Percentiles rank a stretch among this genome's conserved stretches.
Conservation (phyloP, 106 monocot genomes). For the Acanthochlamys bracteata region DNA sequence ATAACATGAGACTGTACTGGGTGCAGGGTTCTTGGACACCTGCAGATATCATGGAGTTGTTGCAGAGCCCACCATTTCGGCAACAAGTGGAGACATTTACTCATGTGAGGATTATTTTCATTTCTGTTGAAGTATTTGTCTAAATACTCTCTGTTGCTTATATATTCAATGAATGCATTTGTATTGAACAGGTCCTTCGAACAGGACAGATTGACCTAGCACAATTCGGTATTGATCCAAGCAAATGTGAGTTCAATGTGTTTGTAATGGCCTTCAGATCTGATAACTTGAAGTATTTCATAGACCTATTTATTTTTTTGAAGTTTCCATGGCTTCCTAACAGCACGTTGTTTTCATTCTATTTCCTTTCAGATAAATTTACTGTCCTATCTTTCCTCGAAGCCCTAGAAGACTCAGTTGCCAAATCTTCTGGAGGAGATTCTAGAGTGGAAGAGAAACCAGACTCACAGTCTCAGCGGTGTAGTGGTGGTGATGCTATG, state of each 20-base stretch:
- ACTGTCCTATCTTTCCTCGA: conserved; percentile 75
- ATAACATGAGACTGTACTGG: neutral
- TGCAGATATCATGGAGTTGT: conserved; percentile 52
- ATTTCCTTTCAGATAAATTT: conserved; percentile 34
- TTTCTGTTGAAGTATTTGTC: too few relatives aligned
- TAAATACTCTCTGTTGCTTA: too few relatives aligned
- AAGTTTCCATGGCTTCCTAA: neutral
- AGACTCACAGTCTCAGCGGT: conserved; percentile 15
- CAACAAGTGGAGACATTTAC: conserved; percentile 93
- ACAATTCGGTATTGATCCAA: conserved; percentile 91
- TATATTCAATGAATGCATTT: neutral
- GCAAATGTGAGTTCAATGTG: conserved; percentile 60
- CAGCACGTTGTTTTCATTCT: neutral
- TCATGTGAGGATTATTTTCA: conserved; percentile 48
- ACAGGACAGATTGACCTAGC: conserved; percentile 82
- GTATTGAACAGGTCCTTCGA: conserved; percentile 61
- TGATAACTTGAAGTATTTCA: too few relatives aligned
- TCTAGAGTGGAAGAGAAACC: conserved; percentile 20
- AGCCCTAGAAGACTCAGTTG: conserved; percentile 81
- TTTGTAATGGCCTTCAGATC: too few relatives aligned
- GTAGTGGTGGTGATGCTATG: conserved; percentile 42
- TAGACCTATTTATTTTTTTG: neutral
- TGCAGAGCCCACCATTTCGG: conserved; percentile 91
- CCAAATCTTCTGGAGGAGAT: conserved; percentile 26
- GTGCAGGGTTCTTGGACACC: conserved; percentile 67